Evolutionary conservation across 202 grass and related monocot species (phyloP), one percentile per base, ranked within the genome.

Genomic region (Tripidium arundinaceum): DNA sequence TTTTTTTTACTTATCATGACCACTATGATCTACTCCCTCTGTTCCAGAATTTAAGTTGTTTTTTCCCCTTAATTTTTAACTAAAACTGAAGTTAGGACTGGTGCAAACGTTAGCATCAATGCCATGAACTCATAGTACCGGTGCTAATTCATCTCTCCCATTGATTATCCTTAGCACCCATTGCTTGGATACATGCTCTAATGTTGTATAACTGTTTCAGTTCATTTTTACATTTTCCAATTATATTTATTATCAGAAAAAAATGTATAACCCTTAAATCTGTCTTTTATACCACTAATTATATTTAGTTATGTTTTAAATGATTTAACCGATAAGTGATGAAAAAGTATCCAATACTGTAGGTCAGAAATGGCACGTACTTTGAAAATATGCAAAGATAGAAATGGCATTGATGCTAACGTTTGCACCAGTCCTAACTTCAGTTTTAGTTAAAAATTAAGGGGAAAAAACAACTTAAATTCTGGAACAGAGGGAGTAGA

Each of bases 261-360:
- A 47, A 22, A 66, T n/a, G 40, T 62, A 68, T 37, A 61, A 6
- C 38, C 24, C 21, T 64, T 75, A 14, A 34, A 64, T 81, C 36
- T 65, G 19, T 40, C 16, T 58, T 10, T 24, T 58, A 58, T 58
- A 24, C 8, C 18, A 46, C 13, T 14, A 19, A 6, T 84, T 31
- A 38, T 60, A 64, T 75, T 18, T 74, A 38, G 24, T 52, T 64
- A 64, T 13, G 2, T 72, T 82, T 76, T 18, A 77, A 83, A 84
- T 55, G 43, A 75, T 41, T 69, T 43, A 14, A 75, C 7, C 6
- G 36, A 26, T 26, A 7, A 65, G 58, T 63, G 42, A 68, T 70
- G 72, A 62, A 45, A 54, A 60, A 80, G 46, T 40, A 88, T 69
- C 45, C 15, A 55, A 49, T 25, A 50, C 33, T 42, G 16, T 65